Percentiles rank a stretch among this genome's conserved stretches.
These are phyloP conservation scores for Penicillium sp. DNA, from an alignment of 2,329 filamentous ascomycete genomes.

Conservation along the genomic window DNA sequence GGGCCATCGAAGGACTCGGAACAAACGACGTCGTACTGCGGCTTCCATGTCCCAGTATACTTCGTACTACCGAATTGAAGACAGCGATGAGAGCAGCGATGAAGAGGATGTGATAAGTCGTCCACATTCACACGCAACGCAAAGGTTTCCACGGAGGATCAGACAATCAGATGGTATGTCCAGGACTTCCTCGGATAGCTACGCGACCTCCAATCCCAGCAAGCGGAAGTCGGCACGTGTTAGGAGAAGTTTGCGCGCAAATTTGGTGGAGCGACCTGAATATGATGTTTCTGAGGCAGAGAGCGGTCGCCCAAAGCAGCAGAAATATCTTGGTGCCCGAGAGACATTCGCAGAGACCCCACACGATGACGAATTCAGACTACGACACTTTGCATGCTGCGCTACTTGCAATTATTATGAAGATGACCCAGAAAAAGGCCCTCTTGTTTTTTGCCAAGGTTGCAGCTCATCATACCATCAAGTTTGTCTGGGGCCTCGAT, in stretches of 20 bases:
- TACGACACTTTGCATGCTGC: conserved; percentile 71
- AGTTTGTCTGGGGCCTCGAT: conserved; percentile 75
- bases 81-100: conserved; percentile 2
- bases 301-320: conserved; percentile 51
- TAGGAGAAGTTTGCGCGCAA: conserved; percentile 35
- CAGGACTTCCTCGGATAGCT: conserved; percentile 12
- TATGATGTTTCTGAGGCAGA: conserved; percentile 42
- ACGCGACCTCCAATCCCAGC: conserved; percentile 13
- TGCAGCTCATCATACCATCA: conserved; percentile 86
- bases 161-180: not conserved
- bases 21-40: not conserved
- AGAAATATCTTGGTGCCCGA: conserved; percentile 62
- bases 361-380: conserved; percentile 67
- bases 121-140: not conserved
- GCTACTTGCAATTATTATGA: conserved; percentile 68
- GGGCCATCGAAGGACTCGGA: not conserved
- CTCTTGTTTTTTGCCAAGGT: conserved; percentile 85
- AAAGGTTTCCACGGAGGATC: not conserved
- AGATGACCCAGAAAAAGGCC: conserved; percentile 63
- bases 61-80: not conserved
- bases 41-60: not conserved
- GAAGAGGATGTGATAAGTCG: conserved; percentile 10
- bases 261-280: conserved; percentile 50
- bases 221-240: conserved; percentile 38
- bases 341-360: conserved; percentile 73